Evolutionary conservation across 345 rosid species (phyloP), one percentile per base, ranked within the genome.

Genomic region (Anastatica hierochuntica): DNA sequence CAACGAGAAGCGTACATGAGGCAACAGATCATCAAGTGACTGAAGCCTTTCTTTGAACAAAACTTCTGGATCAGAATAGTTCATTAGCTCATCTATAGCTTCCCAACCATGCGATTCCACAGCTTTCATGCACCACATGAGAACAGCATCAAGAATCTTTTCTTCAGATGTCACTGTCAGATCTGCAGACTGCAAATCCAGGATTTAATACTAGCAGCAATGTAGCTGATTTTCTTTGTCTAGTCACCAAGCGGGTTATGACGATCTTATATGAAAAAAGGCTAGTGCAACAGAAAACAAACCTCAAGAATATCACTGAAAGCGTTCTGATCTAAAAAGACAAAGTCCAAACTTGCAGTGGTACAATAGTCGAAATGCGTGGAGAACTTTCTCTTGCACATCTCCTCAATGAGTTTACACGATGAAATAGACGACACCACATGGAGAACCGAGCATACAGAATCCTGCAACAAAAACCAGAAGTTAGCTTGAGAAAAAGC

Each of bases 391-490:
- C 89, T 79, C 85, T 77, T 77, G 59, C 97, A 81, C 62, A 88
- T 78, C 78, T 94, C 95, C 69, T 85, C 77, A 19, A 94, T 69
- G 70, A 94, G 84, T 73, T 77, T 81, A 76, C 99, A 83, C 35
- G 95, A 83, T 20, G 90, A 79, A 70, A 94, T 75, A 19, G 84
- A 73, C 21, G 94, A 80, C 53, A 94, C 81, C 41, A 58, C 95
- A 76, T 68, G 84, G 56, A 88, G 84, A 39, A 94, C 80, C 43
- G 99, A 73, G 73, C 94, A 81, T 55, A 79, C 86, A 19, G 99
- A 74, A 69, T 88, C 99, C 97, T 94, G 97, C 95, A 85, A 81
- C 77, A 94, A 94, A 88, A 75, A 77, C 73, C 76, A 79, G 74
- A 24, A 77, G 84, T 85, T 76, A 92, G 96, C 82, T 74, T 64